Evolutionary conservation across 345 rosid genomes (phyloP).

Genomic region (Lepidium didymum): DNA sequence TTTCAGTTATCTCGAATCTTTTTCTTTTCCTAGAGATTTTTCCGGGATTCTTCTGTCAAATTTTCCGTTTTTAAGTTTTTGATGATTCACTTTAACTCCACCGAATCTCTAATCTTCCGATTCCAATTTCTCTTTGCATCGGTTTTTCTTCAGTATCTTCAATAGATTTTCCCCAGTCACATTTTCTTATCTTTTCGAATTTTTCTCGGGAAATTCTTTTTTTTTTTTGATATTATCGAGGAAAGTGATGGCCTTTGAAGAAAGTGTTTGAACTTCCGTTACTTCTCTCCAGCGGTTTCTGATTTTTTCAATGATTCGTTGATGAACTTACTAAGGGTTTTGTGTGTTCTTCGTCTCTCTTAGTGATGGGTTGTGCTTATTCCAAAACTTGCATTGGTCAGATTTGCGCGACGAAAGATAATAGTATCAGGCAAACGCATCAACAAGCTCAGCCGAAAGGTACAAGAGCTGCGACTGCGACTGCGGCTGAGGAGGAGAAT

Average conservation of each 20-base stretch:
- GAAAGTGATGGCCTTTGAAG: background rate
- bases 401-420: slow-evolving; percentile 67
- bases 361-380: slow-evolving; percentile 88
- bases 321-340: slow-evolving; percentile 18
- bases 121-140: background rate
- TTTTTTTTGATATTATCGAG: background rate
- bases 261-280: slow-evolving; percentile 15
- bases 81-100: slow-evolving; percentile 5
- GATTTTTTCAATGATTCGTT: background rate
- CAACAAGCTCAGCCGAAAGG: slow-evolving; percentile 3
- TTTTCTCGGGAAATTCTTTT: slow-evolving; percentile 6
- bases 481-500: slow-evolving; percentile 26
- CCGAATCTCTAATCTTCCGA: slow-evolving; percentile 18
- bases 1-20: background rate
- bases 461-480: background rate
- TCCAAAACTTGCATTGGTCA: slow-evolving; percentile 94
- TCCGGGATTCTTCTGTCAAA: background rate
- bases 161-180: slow-evolving; percentile 6
- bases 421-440: slow-evolving; percentile 32
- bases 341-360: background rate
- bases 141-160: slow-evolving; percentile 3
- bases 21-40: background rate
- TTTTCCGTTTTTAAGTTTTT: background rate
- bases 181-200: background rate
- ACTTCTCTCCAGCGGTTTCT: background rate